Conservation (phyloP, 164 flowering plant species). For the Houttuynia cordata region DNA sequence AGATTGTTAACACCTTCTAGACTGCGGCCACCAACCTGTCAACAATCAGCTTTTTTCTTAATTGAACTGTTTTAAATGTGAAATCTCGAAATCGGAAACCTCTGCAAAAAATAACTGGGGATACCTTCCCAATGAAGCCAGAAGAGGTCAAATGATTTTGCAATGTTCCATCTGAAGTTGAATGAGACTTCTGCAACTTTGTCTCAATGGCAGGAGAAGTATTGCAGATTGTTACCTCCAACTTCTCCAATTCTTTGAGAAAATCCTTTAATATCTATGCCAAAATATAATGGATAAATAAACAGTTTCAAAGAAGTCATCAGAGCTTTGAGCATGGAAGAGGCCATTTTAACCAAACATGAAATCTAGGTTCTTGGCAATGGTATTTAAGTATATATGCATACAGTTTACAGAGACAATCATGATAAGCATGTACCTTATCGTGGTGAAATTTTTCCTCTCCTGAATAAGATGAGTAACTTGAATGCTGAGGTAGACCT, state of each 20-base stretch:
- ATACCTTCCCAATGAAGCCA: neutral
- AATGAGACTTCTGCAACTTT: neutral
- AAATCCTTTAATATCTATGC: slow-evolving; percentile 17
- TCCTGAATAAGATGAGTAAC: slow-evolving; percentile 11
- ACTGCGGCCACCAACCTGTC: neutral
- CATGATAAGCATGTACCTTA: slow-evolving; percentile 11
- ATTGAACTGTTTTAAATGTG: too few relatives aligned
- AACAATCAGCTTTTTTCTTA: neutral
- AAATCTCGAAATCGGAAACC: neutral
- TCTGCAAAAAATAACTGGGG: neutral
- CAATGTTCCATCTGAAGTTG: neutral
- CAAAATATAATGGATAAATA: slow-evolving; percentile 2
- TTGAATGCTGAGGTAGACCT: slow-evolving; percentile 16
- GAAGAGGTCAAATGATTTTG: neutral
- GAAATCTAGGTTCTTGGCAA: neutral
- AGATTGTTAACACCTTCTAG: neutral
- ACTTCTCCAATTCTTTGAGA: slow-evolving; percentile 14
- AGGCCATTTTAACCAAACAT: neutral
- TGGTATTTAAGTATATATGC: neutral
- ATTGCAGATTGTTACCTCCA: slow-evolving; percentile 8
- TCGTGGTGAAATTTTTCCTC: slow-evolving; percentile 17
- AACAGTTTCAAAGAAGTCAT: neutral
- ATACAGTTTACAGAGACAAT: neutral
- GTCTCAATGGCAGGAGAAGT: neutral
- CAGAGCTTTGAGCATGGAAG: neutral